phyloP scores from a whole-genome alignment of 129 eudicot genomes.

The Apium graveolens region DNA sequence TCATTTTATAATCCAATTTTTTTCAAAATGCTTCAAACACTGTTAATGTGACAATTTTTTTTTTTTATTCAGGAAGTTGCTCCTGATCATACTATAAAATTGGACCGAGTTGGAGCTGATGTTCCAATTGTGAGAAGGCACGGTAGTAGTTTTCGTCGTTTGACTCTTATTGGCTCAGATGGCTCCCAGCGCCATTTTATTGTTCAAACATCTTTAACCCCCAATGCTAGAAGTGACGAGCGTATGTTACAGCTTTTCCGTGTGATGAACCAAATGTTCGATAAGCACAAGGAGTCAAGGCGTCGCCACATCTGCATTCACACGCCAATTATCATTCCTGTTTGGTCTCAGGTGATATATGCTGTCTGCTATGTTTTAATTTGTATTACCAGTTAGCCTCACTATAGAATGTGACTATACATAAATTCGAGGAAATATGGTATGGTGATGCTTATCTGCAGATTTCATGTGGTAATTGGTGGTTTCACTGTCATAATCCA shows the following conservation, averaged over 20 bases:
- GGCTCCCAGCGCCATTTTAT: slow-evolving; percentile 99
- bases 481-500: not conserved
- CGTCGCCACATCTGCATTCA: slow-evolving; percentile 93
- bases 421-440: not conserved
- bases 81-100: slow-evolving; percentile 97
- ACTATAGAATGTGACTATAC: not conserved
- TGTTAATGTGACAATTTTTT: not conserved
- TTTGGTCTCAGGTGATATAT: slow-evolving; percentile 89
- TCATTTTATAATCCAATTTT: not conserved
- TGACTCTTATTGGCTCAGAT: slow-evolving; percentile 96
- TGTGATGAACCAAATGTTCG: slow-evolving; percentile 95
- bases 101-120: slow-evolving; percentile 94
- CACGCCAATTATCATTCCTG: slow-evolving; percentile 95
- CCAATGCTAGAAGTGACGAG: slow-evolving; percentile 97
- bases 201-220: slow-evolving; percentile 94
- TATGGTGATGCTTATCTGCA: not conserved
- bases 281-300: slow-evolving; percentile 95
- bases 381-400: not conserved
- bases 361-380: not conserved
- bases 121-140: slow-evolving; percentile 94
- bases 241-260: slow-evolving; percentile 95
- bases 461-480: not conserved
- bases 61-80: slow-evolving; percentile 74
- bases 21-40: not conserved
- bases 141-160: slow-evolving; percentile 93